A percentile compares a stretch with the other conserved stretches of the same genome.
Conservation (phyloP, 441 rosid species). For the Cnidoscolus chayamansa region DNA sequence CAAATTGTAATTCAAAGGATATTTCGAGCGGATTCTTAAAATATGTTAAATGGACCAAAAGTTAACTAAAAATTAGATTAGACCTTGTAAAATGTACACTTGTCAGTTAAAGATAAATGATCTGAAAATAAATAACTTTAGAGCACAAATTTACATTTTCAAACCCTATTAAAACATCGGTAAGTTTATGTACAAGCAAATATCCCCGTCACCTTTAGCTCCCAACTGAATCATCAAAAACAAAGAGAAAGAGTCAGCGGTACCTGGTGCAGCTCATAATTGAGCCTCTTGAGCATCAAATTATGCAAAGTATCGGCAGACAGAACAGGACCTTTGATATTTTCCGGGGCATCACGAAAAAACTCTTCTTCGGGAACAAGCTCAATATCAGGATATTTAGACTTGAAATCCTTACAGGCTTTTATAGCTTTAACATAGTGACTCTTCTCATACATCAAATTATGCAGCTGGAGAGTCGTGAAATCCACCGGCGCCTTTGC, state of each 20-base stretch:
- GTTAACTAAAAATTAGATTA: no score
- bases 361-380: constrained; percentile 83
- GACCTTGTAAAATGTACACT: no score
- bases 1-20: no score
- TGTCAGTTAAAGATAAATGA: no score
- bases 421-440: constrained; percentile 80
- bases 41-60: no score
- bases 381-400: constrained; percentile 74
- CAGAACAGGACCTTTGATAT: constrained; percentile 50
- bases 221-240: not conserved
- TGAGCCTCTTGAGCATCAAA: constrained; percentile 82
- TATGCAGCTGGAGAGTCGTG: constrained; percentile 76
- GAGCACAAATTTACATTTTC: not conserved
- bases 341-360: constrained; percentile 61
- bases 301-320: constrained; percentile 58
- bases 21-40: no score
- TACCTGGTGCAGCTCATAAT: constrained; percentile 87
- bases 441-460: constrained; percentile 87
- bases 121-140: not conserved
- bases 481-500: constrained; percentile 77
- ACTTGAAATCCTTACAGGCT: constrained; percentile 76
- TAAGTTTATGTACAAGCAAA: not conserved
- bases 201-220: not conserved
- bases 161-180: not conserved
- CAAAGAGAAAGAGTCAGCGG: not conserved